These are phyloP conservation scores for Penicillium sp. DNA, from an alignment of 2,329 filamentous ascomycete genomes.

Conservation along the genomic window DNA sequence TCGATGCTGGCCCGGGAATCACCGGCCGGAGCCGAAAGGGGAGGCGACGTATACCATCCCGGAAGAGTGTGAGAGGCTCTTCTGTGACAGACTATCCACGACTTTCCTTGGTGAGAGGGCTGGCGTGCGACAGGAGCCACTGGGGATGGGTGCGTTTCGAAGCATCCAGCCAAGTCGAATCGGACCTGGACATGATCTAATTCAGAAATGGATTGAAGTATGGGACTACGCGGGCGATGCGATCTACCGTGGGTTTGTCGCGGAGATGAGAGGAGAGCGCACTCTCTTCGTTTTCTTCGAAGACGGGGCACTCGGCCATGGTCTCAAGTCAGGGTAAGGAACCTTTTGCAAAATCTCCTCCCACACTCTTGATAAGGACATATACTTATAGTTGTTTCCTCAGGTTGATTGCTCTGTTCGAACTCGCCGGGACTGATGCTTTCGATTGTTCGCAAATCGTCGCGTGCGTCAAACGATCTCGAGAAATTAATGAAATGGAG, in stretches of 20 bases:
- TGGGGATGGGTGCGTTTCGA: constrained; percentile 69
- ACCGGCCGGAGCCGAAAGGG: constrained; percentile 53
- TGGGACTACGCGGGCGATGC: constrained; percentile 75
- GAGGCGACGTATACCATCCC: constrained; percentile 94
- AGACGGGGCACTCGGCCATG: constrained; percentile 61
- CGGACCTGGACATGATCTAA: constrained; percentile 18
- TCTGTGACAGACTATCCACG: constrained; percentile 90
- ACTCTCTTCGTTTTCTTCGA: constrained; percentile 88
- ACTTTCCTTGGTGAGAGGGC: constrained; percentile 96
- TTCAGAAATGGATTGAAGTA: constrained; percentile 37
- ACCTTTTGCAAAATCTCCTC: too few species aligned
- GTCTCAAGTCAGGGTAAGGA: constrained; percentile 79
- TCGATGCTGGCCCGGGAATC: constrained; percentile 41
- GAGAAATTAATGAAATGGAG: constrained; percentile 57
- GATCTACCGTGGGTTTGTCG: constrained; percentile 80
- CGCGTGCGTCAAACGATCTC: constrained; percentile 70
- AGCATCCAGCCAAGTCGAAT: constrained; percentile 28
- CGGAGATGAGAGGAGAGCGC: constrained; percentile 62
- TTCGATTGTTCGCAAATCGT: constrained; percentile 72
- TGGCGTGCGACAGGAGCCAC: constrained; percentile 68
- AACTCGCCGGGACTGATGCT: constrained; percentile 67
- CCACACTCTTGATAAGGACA: too few species aligned
- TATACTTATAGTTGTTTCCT: not conserved
- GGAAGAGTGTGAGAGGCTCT: constrained; percentile 99
- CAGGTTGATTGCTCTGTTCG: constrained; percentile 83